Evolutionary conservation across 805 yeast genomes (phyloP).

Genomic region (Lachancea quebecensis): DNA sequence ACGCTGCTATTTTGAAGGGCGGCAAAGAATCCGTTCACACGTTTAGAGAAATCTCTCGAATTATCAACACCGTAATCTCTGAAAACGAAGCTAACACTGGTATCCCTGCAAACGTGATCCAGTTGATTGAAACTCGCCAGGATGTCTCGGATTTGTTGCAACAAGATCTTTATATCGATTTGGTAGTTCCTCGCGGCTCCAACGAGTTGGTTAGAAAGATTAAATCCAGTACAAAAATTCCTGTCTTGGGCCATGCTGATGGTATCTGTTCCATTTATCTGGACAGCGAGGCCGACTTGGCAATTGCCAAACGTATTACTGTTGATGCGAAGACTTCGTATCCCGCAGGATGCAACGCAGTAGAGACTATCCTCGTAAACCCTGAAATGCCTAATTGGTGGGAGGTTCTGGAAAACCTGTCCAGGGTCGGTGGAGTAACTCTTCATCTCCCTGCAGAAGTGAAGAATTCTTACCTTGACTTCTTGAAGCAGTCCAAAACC

Average conservation of each 20-base stretch:
- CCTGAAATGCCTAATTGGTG: slow-evolving; percentile 32
- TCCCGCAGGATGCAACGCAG: slow-evolving; percentile 99
- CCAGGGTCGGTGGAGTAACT: slow-evolving; percentile 57
- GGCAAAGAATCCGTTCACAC: slow-evolving; percentile 90
- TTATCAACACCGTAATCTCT: slow-evolving; percentile 54
- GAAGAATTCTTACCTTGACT: slow-evolving; percentile 23
- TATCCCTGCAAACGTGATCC: slow-evolving; percentile 77
- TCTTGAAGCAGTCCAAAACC: slow-evolving; percentile 13
- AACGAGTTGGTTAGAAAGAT: slow-evolving; percentile 83
- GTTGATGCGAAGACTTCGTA: slow-evolving; percentile 91
- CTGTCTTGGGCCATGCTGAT: slow-evolving; percentile 97
- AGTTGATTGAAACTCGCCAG: slow-evolving; percentile 80
- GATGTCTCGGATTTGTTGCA: slow-evolving; percentile 78
- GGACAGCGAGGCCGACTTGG: slow-evolving; percentile 69
- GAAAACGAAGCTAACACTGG: slow-evolving; percentile 41
- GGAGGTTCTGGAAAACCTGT: slow-evolving; percentile 39
- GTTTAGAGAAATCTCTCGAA: slow-evolving; percentile 70
- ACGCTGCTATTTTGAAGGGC: slow-evolving; percentile 94
- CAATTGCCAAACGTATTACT: slow-evolving; percentile 66
- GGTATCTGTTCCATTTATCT: slow-evolving; percentile 90
- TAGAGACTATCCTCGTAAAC: slow-evolving; percentile 69
- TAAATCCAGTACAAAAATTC: slow-evolving; percentile 84
- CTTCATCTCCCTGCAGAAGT: slow-evolving; percentile 59
- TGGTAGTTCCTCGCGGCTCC: slow-evolving; percentile 98
- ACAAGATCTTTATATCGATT: slow-evolving; percentile 86